Evolutionary conservation across 2,329 filamentous ascomycete species (phyloP), one percentile per base, ranked within the genome.

Genomic region (Rosellinia necatrix): DNA sequence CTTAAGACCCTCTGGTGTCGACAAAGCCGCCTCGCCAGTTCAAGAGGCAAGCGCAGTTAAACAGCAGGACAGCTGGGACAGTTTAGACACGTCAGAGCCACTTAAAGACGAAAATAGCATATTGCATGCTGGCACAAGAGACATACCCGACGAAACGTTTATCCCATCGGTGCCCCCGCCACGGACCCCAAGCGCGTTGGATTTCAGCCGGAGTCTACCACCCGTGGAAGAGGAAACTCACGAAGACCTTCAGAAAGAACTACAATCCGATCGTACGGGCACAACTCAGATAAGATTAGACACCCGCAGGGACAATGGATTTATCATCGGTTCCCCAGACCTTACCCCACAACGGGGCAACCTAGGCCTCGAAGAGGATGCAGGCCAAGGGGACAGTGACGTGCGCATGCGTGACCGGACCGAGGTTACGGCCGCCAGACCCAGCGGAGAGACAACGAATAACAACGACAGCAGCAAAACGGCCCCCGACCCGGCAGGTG

Each of bases 321-420:
- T 81, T 59, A 72, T 72, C 21, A 69, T 75, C 4, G 78, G 75
- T 41, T 79, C 80, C 2, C 75, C 81, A 12, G 72, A 71, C n/a
- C n/a, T n/a, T n/a, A n/a, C n/a, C 37, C 68, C 73, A 34, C 71
- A 72, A 48, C 70, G 68, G 51, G 76, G 70, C 60, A 68, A 69
- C 50, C 58, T 66, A 0, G 58, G 68, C 47, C 54, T 65, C 1
- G 60, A 68, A 12, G 69, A 70, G 10, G 69, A 74, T 17, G 71
- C 75, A 25, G 65, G 70, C 25, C 71, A 75, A 44, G 76, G 80
- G 38, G 83, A 86, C 64, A 86, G 83, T 68, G 82, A 81, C 22
- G 78, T 85, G 25, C 79, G 84, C 62, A 72, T 83, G 38, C 77
- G 76, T 19, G 80, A 83, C 35, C 75, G 72, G 73, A 60, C 67